phyloP scores from a whole-genome alignment of 768 basidiomycete genomes.

The Hygrocybe punicea region DNA sequence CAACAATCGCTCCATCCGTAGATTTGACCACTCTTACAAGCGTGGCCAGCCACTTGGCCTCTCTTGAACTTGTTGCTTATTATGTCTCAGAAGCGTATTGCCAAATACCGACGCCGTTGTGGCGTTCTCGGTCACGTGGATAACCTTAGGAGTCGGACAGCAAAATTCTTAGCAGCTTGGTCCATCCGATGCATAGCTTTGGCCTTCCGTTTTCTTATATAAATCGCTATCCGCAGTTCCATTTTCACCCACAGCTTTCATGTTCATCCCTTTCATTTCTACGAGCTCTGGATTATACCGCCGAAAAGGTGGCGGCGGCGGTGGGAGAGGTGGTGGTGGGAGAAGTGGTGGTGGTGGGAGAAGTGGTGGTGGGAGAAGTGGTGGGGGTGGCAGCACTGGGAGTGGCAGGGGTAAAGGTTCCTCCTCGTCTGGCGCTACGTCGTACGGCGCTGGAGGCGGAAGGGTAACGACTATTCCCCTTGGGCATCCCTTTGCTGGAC shows the following conservation, averaged over 20 bases:
- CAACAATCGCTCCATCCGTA: no score
- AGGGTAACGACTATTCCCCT: slow-evolving; percentile 36
- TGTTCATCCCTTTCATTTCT: slow-evolving; percentile 10
- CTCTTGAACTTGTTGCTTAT: no score
- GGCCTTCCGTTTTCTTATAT: background rate
- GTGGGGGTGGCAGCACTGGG: slow-evolving; percentile 28
- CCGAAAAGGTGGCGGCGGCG: background rate
- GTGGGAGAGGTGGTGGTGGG: background rate
- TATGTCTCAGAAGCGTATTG: no score
- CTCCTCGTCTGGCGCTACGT: slow-evolving; percentile 15
- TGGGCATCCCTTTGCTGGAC: slow-evolving; percentile 46
- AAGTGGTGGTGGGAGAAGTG: slow-evolving; percentile 16
- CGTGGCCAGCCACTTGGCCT: no score
- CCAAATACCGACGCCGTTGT: no score
- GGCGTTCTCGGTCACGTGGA: no score
- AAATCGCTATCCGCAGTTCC: no score
- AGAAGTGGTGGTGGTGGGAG: slow-evolving; percentile 16
- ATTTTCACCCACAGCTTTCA: background rate
- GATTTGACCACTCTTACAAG: no score
- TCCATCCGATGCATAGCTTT: background rate
- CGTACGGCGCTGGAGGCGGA: slow-evolving; percentile 33
- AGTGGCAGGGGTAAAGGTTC: slow-evolving; percentile 8
- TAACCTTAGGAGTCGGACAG: no score
- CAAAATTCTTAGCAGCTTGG: no score
- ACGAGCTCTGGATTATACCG: background rate